phyloP scores from a whole-genome alignment of 371 early-diverging fungal species.

The Mortierella sp. region DNA sequence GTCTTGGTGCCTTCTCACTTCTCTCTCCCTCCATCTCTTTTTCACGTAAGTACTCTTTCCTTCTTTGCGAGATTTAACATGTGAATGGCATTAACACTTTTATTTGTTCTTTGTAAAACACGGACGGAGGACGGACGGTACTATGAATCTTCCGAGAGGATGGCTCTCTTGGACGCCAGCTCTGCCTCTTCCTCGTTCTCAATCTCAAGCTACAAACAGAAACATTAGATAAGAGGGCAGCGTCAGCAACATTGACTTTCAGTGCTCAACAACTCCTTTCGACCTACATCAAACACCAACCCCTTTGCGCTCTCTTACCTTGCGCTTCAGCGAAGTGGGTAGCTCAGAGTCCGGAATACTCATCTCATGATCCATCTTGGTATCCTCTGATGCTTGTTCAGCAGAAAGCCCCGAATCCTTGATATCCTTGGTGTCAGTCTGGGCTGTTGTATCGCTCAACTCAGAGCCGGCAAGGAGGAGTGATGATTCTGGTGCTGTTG shows the following conservation, averaged over 20 bases:
- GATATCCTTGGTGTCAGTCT: not conserved
- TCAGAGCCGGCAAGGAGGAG: not conserved
- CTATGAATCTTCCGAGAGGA: constrained; percentile 29
- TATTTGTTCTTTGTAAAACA: too few relatives aligned
- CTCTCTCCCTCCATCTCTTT: too few relatives aligned
- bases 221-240: not conserved
- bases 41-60: too few relatives aligned
- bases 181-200: constrained; percentile 39
- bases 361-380: constrained; percentile 39
- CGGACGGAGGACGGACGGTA: too few relatives aligned
- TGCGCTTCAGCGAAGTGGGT: constrained; percentile 37
- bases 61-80: too few relatives aligned
- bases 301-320: constrained; percentile 20
- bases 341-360: constrained; percentile 7
- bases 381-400: constrained; percentile 11
- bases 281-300: not conserved
- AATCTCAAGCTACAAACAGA: constrained; percentile 22
- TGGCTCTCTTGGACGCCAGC: constrained; percentile 28
- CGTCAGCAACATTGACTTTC: not conserved
- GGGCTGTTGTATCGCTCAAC: not conserved
- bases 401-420: not conserved
- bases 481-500: not conserved
- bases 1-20: too few relatives aligned
- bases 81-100: too few relatives aligned
- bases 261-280: not conserved